Percentiles rank a stretch among this genome's conserved stretches.
phyloP scores from a whole-genome alignment of 192 early-diverging fungal genomes.

The Phlyctochytrium arcticum region DNA sequence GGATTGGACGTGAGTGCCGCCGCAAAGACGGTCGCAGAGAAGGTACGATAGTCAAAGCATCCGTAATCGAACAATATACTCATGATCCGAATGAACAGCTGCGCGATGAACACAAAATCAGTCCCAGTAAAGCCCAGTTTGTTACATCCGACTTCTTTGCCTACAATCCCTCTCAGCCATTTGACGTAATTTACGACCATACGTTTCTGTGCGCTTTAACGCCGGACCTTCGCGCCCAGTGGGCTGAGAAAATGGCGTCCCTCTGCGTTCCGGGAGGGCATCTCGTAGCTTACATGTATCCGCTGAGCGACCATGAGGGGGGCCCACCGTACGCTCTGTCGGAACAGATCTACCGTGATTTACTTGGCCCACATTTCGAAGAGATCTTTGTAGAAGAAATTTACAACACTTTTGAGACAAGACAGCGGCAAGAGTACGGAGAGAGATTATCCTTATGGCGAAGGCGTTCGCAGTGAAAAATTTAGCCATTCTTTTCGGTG shows the following conservation, averaged over 20 bases:
- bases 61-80: too few relatives aligned
- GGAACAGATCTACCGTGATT: constrained; percentile 53
- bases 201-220: constrained; percentile 82
- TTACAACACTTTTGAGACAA: background rate
- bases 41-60: too few relatives aligned
- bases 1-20: constrained; percentile 68
- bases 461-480: background rate
- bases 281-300: constrained; percentile 75
- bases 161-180: constrained; percentile 37
- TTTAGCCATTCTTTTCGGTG: background rate
- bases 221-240: constrained; percentile 54
- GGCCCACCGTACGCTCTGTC: constrained; percentile 72
- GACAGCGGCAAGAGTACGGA: background rate
- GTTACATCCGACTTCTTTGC: constrained; percentile 68
- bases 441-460: constrained; percentile 16
- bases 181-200: constrained; percentile 78
- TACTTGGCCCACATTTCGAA: constrained; percentile 26
- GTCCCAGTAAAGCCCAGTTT: constrained; percentile 49
- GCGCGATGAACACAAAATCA: constrained; percentile 30
- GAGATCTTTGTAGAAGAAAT: constrained; percentile 11
- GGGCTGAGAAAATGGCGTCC: constrained; percentile 64
- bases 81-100: too few relatives aligned
- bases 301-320: constrained; percentile 50
- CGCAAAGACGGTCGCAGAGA: constrained; percentile 26
- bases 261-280: constrained; percentile 63